phyloP scores from a whole-genome alignment of 495 filamentous ascomycete species.

The Aspergillus bridgeri region DNA sequence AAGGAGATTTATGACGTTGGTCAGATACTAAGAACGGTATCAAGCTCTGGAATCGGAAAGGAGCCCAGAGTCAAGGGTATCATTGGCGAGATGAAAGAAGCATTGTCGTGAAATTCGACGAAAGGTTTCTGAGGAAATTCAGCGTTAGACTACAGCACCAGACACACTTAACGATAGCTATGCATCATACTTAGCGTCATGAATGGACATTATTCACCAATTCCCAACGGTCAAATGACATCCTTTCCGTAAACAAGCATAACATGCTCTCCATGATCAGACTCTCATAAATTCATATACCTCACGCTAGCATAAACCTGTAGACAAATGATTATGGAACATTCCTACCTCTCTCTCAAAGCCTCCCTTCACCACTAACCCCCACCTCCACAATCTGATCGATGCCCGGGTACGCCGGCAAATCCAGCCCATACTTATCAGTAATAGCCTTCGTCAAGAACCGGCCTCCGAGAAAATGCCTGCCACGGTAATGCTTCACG shows the following conservation, averaged over 20 bases:
- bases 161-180: constrained; percentile 14
- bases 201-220: not conserved
- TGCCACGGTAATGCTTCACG: constrained; percentile 73
- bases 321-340: not conserved
- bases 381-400: constrained; percentile 85
- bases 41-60: constrained; percentile 37
- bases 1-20: constrained; percentile 47
- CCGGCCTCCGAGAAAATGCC: constrained; percentile 88
- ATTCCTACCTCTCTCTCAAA: constrained; percentile 33
- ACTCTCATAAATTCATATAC: not conserved
- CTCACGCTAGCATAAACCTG: not conserved
- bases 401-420: constrained; percentile 80
- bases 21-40: constrained; percentile 32
- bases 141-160: constrained; percentile 4
- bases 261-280: not conserved
- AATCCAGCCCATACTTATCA: constrained; percentile 80
- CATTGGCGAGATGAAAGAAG: constrained; percentile 40
- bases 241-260: not conserved
- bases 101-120: constrained; percentile 19
- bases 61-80: constrained; percentile 51
- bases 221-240: not conserved
- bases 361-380: constrained; percentile 52
- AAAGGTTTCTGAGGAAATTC: not conserved
- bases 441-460: constrained; percentile 79
- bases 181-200: constrained; percentile 6